Evolutionary conservation across 306 rosid genomes (phyloP).

Genomic region (Corylus americana): DNA sequence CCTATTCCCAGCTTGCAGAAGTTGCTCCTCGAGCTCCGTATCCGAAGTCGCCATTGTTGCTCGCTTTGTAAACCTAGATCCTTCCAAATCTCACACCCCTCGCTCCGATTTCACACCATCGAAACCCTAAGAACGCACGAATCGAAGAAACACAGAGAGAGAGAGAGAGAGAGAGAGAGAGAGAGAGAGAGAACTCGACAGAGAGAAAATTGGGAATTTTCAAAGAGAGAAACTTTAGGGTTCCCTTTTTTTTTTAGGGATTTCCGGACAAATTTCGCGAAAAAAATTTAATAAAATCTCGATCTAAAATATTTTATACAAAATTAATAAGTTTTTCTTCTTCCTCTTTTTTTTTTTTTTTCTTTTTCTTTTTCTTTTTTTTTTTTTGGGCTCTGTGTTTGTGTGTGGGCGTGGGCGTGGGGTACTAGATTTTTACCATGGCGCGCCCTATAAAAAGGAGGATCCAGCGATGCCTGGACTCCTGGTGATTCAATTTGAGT

Average conservation of each 20-base stretch:
- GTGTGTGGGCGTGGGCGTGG: background rate
- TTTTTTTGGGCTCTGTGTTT: background rate
- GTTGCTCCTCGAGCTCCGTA: conserved; percentile 58
- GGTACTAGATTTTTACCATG: conserved; percentile 5
- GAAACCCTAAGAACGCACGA: conserved; percentile 32
- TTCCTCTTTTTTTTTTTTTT: background rate
- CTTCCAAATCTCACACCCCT: conserved; percentile 28
- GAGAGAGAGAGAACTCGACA: too few species aligned
- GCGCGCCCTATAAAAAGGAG: conserved; percentile 35
- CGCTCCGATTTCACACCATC: conserved; percentile 46
- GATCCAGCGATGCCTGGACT: conserved; percentile 35
- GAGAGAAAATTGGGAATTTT: conserved; percentile 9
- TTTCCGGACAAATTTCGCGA: conserved; percentile 26
- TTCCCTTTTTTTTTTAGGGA: conserved; percentile 23
- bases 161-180: conserved; percentile 14
- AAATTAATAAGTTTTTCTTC: background rate
- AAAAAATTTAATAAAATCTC: background rate
- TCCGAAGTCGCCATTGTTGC: conserved; percentile 59
- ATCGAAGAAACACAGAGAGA: conserved; percentile 19
- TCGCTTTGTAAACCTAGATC: conserved; percentile 44
- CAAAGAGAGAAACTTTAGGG: conserved; percentile 49
- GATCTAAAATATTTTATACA: conserved; percentile 1
- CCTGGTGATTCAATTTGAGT: conserved; percentile 56
- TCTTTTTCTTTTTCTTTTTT: background rate
- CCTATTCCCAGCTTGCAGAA: conserved; percentile 67